A percentile compares a stretch with the other conserved stretches of the same genome.
Conservation (phyloP, 306 rosid genomes). For the Glycine latifolia region DNA sequence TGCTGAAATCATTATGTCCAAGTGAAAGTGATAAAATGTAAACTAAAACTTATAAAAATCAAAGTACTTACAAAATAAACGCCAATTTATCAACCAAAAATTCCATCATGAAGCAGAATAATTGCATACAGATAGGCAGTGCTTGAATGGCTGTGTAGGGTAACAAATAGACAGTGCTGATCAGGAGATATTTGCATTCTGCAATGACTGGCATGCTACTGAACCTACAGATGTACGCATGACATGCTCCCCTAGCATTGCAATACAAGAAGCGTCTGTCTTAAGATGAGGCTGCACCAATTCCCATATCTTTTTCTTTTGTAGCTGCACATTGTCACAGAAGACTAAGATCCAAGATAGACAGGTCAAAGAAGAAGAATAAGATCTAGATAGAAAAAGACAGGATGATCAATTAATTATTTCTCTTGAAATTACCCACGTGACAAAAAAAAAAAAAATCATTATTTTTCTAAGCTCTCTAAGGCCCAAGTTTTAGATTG, state of each 20-base stretch:
- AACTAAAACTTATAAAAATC: slow-evolving; percentile 2
- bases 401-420: background rate
- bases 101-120: slow-evolving; percentile 22
- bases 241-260: slow-evolving; percentile 64
- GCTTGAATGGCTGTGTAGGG: background rate
- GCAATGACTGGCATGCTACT: slow-evolving; percentile 61
- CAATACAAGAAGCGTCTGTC: slow-evolving; percentile 68
- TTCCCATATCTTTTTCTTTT: slow-evolving; percentile 86
- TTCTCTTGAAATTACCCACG: background rate
- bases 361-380: background rate
- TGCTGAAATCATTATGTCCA: slow-evolving; percentile 28
- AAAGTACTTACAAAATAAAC: slow-evolving; percentile 15
- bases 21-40: slow-evolving; percentile 10
- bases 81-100: slow-evolving; percentile 18
- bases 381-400: background rate
- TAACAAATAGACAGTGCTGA: background rate
- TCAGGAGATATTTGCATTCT: slow-evolving; percentile 66
- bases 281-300: slow-evolving; percentile 77
- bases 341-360: too few relatives aligned
- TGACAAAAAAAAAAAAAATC: background rate
- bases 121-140: background rate
- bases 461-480: background rate
- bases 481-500: background rate
- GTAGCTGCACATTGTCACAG: slow-evolving; percentile 58
- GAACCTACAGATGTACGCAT: slow-evolving; percentile 75